Conservation (phyloP, 2,329 filamentous ascomycete genomes). For the Camptophora hylomeconis region DNA sequence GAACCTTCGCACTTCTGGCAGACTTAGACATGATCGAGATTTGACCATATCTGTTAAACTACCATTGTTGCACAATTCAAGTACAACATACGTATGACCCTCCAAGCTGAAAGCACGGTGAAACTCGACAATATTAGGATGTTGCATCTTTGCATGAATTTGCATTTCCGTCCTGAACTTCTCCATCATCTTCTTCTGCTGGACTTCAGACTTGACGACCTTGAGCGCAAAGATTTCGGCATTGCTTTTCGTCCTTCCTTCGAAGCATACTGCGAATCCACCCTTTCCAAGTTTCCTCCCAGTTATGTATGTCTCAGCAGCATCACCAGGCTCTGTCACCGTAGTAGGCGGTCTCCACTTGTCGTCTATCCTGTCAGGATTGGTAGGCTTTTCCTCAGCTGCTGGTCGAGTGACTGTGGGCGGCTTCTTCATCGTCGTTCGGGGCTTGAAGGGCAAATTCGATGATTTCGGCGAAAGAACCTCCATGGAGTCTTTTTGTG, state of each 20-base stretch:
- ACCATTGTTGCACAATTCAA: conserved; percentile 89
- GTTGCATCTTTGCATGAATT: conserved; percentile 95
- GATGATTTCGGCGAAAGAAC: conserved; percentile 35
- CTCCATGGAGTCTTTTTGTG: too few species aligned
- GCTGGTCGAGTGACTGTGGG: conserved; percentile 8
- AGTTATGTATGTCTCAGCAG: conserved; percentile 32
- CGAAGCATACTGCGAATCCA: conserved; percentile 38
- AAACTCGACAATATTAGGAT: conserved; percentile 92
- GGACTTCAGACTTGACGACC: conserved; percentile 37
- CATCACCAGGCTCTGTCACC: conserved; percentile 31
- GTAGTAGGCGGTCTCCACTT: conserved; percentile 32
- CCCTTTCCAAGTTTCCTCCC: conserved; percentile 36
- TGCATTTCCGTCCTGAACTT: conserved; percentile 74
- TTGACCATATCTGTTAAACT: conserved; percentile 98
- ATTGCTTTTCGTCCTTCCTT: conserved; percentile 31
- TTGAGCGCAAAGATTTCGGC: conserved; percentile 36
- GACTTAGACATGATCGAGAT: conserved; percentile 74
- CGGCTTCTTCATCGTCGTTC: conserved; percentile 23
- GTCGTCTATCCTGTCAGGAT: conserved; percentile 22
- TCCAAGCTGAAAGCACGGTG: conserved; percentile 85
- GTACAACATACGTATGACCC: conserved; percentile 79
- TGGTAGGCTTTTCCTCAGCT: conserved; percentile 22
- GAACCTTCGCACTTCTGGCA: conserved; percentile 88
- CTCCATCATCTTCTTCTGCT: conserved; percentile 38
- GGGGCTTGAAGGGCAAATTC: conserved; percentile 33